Base-by-base conservation (phyloP, 2,329 filamentous ascomycete species). In the Phialocephala sp. region DNA sequence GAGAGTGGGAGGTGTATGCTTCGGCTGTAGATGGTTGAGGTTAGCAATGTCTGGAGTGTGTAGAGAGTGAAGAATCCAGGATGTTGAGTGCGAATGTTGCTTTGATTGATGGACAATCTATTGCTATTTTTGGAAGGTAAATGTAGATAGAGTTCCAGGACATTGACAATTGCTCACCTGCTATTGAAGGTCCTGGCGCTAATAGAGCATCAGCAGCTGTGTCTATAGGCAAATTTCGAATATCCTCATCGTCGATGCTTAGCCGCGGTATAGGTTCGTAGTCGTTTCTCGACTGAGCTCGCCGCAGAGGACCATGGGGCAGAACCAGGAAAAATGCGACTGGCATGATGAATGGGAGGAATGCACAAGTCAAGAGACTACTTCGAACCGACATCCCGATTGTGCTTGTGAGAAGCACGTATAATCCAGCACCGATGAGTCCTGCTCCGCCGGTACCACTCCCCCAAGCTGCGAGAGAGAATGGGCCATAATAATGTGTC, bases 381-480 rank as follows among this genome's bases (percentile, higher is more conserved):
- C 84, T 84, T 72, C 85, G 86, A 52, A 97, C 92, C 60, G 85
- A 88, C 69, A 97, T 85, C 0, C 88, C 88, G 64, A 96, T 81
- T 75, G 89, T 91, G 37, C 91, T 94, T 0, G 94, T 98, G 65
- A 95, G 84, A 57, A 94, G 75, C 8, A 96, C 92, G 79, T 98
- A 99, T 15, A 94, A 83, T 0, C 93, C 93, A 0, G 94, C 93
- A 5, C 95, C 95, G 0, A 94, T 83, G 64, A 99, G 78, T 0
- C 94, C 94, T 0, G 94, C 94, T 0, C 91, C 94, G 1, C 94
- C 94, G 0, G 94, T 97, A 0, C 94, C 94, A 69, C 91, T 94
- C 0, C 93, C 91, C 95, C 95, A 99, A 41, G 92, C 90, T 0
- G 94, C 94, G 20, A 98, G 84, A 72, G 92, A 93, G 78, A 92